Evolutionary conservation across 108 stramenopile genomes (phyloP), one percentile per base, ranked within the genome.

Genomic region (Licmophora abbreviata): DNA sequence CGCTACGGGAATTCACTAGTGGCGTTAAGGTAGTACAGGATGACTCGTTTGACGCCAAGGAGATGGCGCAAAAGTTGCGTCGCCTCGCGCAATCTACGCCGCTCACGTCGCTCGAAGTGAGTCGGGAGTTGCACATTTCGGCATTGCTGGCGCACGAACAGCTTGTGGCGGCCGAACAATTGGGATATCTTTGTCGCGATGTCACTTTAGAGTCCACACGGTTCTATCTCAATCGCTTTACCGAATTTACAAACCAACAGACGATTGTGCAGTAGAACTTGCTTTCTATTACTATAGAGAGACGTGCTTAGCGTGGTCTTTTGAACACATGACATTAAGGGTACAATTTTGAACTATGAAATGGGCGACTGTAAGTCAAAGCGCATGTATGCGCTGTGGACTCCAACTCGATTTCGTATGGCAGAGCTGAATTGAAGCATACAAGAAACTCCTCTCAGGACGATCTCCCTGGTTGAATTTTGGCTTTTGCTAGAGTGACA

Each of bases 11-110:
- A 9, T 96, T 99, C 55, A 52, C 68, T 2, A 84, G 81, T 10
- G 95, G 95, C 12, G 74, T 97, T 22, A 35, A 64, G 5, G 97
- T 97, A 1, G 48, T 99, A 28, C 96, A 99, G 55, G 60, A 68
- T 50, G 72, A 68, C 49, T 48, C 63, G 1, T 71, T 80, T 43
- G 76, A 91, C 52, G 73, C 75, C 47, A 46, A 58, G 15, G 40
- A 51, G 8, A 73, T 81, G 78, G 71, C 77, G 36, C 53, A 73
- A 29, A 64, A 46, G 35, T 47, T 95, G 40, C 61, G 44, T 20
- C 15, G 38, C 8, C 10, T 21, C 12, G 17, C 17, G 9, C 9
- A 36, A 20, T 37, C 17, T 25, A 24, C 44, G 4, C 2, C 1
- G 5, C 63, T 74, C 20, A 84, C 85, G 7, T 76, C 61, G 11